phyloP scores from a whole-genome alignment of 371 early-diverging fungal species.

The Actinomucor elegans region DNA sequence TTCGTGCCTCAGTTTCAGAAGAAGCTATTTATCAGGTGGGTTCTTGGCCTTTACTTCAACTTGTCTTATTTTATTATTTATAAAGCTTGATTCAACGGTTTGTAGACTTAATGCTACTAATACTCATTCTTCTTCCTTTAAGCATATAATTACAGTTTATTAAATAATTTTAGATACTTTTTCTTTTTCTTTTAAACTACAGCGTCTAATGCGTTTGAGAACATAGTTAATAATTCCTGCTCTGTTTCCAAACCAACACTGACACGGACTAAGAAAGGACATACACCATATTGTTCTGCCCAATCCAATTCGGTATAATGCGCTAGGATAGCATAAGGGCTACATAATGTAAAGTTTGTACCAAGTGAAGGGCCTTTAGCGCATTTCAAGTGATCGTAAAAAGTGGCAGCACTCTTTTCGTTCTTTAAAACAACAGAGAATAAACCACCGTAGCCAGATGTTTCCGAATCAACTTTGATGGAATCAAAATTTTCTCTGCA shows the following conservation, averaged over 20 bases:
- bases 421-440: constrained; percentile 78
- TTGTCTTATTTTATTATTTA: too few species aligned
- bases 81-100: too few species aligned
- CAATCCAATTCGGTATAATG: constrained; percentile 93
- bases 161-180: too few species aligned
- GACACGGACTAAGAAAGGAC: constrained; percentile 75
- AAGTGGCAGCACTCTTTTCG: constrained; percentile 60
- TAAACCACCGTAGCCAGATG: constrained; percentile 87
- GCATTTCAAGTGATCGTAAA: constrained; percentile 80
- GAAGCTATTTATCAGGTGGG: too few species aligned
- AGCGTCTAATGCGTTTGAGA: constrained; percentile 73
- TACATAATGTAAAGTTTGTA: constrained; percentile 93
- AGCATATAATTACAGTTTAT: too few species aligned
- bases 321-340: constrained; percentile 93
- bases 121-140: too few species aligned
- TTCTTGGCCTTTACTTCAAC: too few species aligned
- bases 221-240: constrained; percentile 62
- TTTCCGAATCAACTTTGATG: constrained; percentile 44
- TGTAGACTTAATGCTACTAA: too few species aligned
- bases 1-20: too few species aligned
- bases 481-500: constrained; percentile 66
- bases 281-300: constrained; percentile 85
- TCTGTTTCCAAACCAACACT: constrained; percentile 88
- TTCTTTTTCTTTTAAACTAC: constrained; percentile 32
- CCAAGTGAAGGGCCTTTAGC: constrained; percentile 96